Evolutionary conservation across 164 flowering plant genomes (phyloP), one percentile per base, ranked within the genome.

Genomic region (Chimonanthus praecox): DNA sequence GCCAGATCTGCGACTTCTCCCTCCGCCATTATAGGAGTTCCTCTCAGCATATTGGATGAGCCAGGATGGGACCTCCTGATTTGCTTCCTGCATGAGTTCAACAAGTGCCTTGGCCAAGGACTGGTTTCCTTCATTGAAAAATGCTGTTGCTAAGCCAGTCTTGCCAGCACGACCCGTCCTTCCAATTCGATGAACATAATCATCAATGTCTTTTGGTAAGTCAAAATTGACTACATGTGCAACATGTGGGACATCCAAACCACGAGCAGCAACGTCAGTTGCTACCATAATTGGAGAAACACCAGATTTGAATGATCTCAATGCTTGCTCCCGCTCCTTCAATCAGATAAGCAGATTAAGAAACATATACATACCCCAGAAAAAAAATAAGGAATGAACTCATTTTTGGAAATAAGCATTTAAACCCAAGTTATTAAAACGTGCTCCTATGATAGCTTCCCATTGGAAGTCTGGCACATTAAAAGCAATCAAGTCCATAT

Each of bases 81-180:
- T 85, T 6, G 86, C 82, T 80, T 89, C 91, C 67, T 78, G 81
- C 91, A 89, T 87, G 15, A 88, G 83, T 44, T 88, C 85, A 10
- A 79, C 78, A 47, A 89, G 84, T 3, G 87, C 64, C 76, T 78
- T 88, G 8, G 94, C 86, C 64, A 89, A 66, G 15, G 84, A 64
- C 2, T 64, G 68, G 76, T 88, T 87, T 64, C 71, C 82, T 48
- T 87, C 89, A 51, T 71, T 84, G 77, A 88, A 87, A 67, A 90
- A 90, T 44, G 92, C 92, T 7, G 92, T 90, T 43, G 94, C 94
- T 15, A 84, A 6, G 4, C 94, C 94, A 46, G 86, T 74, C 77
- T 88, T 90, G 20, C 94, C 94, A 63, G 92, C 92, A 49, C 92
- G 90, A 3, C 92, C 92, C 6, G 94, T 90, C 10, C 94, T 78